phyloP scores from a whole-genome alignment of 2,329 filamentous ascomycete species.

The Purpureocillium lavendulum region DNA sequence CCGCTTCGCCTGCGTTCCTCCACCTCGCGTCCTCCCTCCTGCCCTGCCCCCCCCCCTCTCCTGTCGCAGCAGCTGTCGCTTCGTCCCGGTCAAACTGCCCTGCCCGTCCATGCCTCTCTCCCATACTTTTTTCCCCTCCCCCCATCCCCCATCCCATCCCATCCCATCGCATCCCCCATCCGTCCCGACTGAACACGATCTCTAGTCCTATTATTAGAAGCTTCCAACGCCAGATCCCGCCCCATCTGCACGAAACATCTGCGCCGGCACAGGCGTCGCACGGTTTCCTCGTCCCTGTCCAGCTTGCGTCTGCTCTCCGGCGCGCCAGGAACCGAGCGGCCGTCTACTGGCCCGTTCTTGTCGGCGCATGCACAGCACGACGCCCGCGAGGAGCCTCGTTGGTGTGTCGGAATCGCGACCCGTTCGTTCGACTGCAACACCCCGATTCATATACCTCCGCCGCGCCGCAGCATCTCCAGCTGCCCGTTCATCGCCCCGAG shows the following conservation, averaged over 20 bases:
- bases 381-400: too few relatives aligned
- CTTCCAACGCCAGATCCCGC: slow-evolving; percentile 41
- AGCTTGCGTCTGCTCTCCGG: not conserved
- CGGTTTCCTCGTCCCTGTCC: too few relatives aligned
- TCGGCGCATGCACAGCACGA: too few relatives aligned
- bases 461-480: too few relatives aligned
- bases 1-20: not conserved
- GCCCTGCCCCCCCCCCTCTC: slow-evolving; percentile 5
- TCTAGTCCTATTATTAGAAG: slow-evolving; percentile 41
- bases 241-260: slow-evolving; percentile 24
- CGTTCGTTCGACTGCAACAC: too few relatives aligned
- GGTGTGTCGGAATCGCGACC: too few relatives aligned
- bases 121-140: slow-evolving; percentile 13
- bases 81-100: too few relatives aligned
- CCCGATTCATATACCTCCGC: too few relatives aligned
- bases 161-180: too few relatives aligned
- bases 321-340: slow-evolving; percentile 1
- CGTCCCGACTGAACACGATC: slow-evolving; percentile 30
- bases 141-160: slow-evolving; percentile 7
- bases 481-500: too few relatives aligned
- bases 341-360: too few relatives aligned
- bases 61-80: too few relatives aligned
- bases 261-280: slow-evolving; percentile 4
- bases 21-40: slow-evolving; percentile 1
- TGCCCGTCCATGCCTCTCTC: slow-evolving; percentile 2